Evolutionary conservation across 2,329 filamentous ascomycete genomes (phyloP).

Genomic region (Botrytis fragariae): DNA sequence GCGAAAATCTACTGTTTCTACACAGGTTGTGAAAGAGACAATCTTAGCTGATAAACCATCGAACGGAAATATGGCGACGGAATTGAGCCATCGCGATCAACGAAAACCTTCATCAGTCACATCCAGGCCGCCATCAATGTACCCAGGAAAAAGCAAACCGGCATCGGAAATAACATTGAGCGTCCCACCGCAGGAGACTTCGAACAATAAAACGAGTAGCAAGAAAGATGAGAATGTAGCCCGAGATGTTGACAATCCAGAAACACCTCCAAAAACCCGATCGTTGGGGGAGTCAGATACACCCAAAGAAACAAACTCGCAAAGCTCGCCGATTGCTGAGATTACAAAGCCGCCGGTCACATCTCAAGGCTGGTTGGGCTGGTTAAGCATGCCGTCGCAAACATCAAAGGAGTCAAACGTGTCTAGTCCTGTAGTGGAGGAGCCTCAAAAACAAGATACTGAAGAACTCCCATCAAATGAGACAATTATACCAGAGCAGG

Average conservation of each 20-base stretch:
- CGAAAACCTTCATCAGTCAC: conserved; percentile 27
- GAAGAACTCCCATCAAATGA: conserved; percentile 9
- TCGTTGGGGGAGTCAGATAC: conserved; percentile 5
- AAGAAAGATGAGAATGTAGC: conserved; percentile 16
- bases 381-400: conserved; percentile 43
- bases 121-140: conserved; percentile 36
- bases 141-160: conserved; percentile 38
- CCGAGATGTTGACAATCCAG: neutral
- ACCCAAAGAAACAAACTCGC: conserved; percentile 11
- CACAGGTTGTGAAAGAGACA: conserved; percentile 58
- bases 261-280: conserved; percentile 10
- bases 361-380: conserved; percentile 55
- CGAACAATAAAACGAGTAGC: conserved; percentile 19
- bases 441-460: conserved; percentile 7
- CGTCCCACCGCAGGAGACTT: conserved; percentile 21
- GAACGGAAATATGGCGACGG: conserved; percentile 31
- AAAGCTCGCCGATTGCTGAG: conserved; percentile 1
- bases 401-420: conserved; percentile 18
- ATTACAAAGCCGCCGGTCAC: conserved; percentile 27
- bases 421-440: conserved; percentile 14
- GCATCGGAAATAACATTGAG: conserved; percentile 37
- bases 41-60: conserved; percentile 50
- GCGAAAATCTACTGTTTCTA: conserved; percentile 53
- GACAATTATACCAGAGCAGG: neutral
- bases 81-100: conserved; percentile 35